Evolutionary conservation across 768 basidiomycete genomes (phyloP).

Genomic region (Russula compacta): DNA sequence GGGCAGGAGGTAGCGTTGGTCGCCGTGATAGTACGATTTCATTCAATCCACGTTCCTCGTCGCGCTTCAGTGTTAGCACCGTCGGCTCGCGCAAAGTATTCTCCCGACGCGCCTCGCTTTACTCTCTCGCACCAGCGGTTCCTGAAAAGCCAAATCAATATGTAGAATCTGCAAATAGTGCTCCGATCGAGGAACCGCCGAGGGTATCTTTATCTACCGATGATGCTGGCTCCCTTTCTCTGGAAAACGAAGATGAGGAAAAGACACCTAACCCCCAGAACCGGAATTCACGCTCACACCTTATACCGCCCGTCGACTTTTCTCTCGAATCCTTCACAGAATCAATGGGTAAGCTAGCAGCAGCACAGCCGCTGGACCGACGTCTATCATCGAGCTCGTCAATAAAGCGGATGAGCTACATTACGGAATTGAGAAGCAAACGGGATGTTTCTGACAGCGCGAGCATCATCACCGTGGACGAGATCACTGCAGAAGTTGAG

Average conservation of each 20-base stretch:
- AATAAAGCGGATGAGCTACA: slow-evolving; percentile 65
- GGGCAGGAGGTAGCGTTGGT: slow-evolving; percentile 38
- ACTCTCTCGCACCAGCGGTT: slow-evolving; percentile 32
- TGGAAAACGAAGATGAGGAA: slow-evolving; percentile 42
- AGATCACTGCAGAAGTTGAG: slow-evolving; percentile 94
- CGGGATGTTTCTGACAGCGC: slow-evolving; percentile 84
- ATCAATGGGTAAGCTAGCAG: slow-evolving; percentile 55
- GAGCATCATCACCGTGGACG: slow-evolving; percentile 90
- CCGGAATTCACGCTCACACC: slow-evolving; percentile 38
- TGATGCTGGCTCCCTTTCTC: slow-evolving; percentile 56
- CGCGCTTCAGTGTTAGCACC: slow-evolving; percentile 57
- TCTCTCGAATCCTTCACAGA: slow-evolving; percentile 74
- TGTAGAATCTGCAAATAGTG: slow-evolving; percentile 15
- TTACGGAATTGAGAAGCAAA: slow-evolving; percentile 73
- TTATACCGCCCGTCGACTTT: slow-evolving; percentile 72
- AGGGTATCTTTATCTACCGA: slow-evolving; percentile 68
- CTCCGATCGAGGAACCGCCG: slow-evolving; percentile 43
- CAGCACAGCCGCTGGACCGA: slow-evolving; percentile 26
- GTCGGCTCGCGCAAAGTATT: slow-evolving; percentile 35
- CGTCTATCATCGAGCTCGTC: slow-evolving; percentile 37
- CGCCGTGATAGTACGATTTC: slow-evolving; percentile 41
- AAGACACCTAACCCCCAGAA: slow-evolving; percentile 23
- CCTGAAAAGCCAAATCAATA: slow-evolving; percentile 21
- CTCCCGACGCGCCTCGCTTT: slow-evolving; percentile 38
- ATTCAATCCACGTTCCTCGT: slow-evolving; percentile 38